Base-by-base conservation (phyloP, 116 monocot genomes). In the Cymodocea nodosa region DNA sequence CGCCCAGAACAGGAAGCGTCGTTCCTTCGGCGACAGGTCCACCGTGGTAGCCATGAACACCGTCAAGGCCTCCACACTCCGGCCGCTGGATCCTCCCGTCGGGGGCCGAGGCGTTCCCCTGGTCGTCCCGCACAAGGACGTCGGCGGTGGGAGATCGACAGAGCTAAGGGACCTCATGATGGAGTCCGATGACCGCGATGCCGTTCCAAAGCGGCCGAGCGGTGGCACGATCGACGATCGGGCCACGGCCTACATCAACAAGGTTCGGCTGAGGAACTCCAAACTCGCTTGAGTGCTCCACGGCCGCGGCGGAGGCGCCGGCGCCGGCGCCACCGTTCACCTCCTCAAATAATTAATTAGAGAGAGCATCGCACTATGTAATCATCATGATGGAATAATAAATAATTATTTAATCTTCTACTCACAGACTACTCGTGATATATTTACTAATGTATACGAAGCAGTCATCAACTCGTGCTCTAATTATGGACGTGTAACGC, bases 11-110 rank as follows among this genome's bases (percentile, higher is more conserved):
- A 67, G 36, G 35, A 67, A 54, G 35, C 53, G 20, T 15, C 35
- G 22, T 2, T 54, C 55, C 37, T 15, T 69, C 10, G 57, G 68
- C 39, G 22, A 58, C 58, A 56, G 48, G 35, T 69, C 56, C 20
- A 55, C 59, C 6, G 59, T 37, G 56, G 17, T 69, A 3, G 68
- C 57, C 15, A 30, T 25, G 23, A 56, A 69, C 68, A 69, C 59
- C 56, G 6, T 69, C 68, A 69, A 25, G 35, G 7, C 44, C 4
- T 69, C 68, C 17, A 57, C 18, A 17, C 63, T 63, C 44, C 44
- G 37, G 10, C 44, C 63, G 18, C 63, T 63, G 44, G 44, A 5
- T 22, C 57, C 57, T 11, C 52, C 52, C 14, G 53, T 53, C 5
- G 12, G 5, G 17, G 5, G 53, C 18, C 53, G 53, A 53, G 53